phyloP scores from a whole-genome alignment of 495 filamentous ascomycete species.

The Neurospora sp. region DNA sequence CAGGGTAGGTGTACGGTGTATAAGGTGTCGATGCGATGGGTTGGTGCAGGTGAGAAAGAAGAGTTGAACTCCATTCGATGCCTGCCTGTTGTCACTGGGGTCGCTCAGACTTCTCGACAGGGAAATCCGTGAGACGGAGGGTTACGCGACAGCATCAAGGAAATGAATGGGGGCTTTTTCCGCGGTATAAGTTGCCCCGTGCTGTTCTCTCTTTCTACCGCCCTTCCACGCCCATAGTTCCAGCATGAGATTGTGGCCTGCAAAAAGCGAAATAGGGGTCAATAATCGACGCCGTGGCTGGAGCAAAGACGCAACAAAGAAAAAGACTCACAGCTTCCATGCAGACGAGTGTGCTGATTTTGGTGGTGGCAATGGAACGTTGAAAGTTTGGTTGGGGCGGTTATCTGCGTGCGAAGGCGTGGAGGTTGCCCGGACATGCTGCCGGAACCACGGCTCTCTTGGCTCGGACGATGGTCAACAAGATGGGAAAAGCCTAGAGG shows the following conservation, averaged over 20 bases:
- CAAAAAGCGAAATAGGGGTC: neutral
- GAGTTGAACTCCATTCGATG: neutral
- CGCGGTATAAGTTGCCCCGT: neutral
- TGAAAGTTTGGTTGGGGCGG: neutral
- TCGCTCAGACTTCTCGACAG: neutral
- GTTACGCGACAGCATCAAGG: neutral
- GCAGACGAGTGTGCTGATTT: neutral
- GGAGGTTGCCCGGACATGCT: neutral
- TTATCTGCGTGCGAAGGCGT: neutral
- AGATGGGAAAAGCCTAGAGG: neutral
- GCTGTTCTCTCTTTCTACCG: neutral
- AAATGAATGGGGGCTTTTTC: neutral
- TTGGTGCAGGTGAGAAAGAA: neutral
- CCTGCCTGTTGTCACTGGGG: neutral
- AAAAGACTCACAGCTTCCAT: neutral
- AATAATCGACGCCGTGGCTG: neutral
- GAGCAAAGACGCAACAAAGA: neutral
- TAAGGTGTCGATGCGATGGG: neutral
- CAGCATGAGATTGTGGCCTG: neutral
- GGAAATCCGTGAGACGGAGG: neutral
- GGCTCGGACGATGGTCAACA: neutral
- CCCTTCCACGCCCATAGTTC: conserved; percentile 2
- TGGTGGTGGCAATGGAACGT: neutral
- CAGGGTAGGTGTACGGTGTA: neutral
- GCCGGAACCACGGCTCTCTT: neutral